Evolutionary conservation across 2,329 filamentous ascomycete species (phyloP), one percentile per base, ranked within the genome.

Genomic region (Niveomyces coronatus): DNA sequence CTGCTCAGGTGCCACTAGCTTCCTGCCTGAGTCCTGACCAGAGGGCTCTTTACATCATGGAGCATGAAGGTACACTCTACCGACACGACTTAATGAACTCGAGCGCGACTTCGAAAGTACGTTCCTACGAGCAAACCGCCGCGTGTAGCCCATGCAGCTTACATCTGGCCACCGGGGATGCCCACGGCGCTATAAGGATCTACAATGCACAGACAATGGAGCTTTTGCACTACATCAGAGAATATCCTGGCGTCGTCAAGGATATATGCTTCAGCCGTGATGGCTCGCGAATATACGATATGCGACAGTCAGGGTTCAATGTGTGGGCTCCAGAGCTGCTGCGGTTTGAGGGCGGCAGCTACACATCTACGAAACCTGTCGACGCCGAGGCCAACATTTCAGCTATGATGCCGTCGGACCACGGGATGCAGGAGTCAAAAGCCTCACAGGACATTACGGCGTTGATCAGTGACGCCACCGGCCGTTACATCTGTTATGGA

Each of bases 201-300:
- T 35, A 27, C n/a, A 29, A 22, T 9, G 33, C 33, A 27, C 23
- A 35, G 8, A 35, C 22, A 2, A 35, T 35, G 33, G 33, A 35
- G 33, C 33, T 35, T 4, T 24, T 35, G 4, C 28, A 35, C 15
- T n/a, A 35, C n/a, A 27, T 35, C 20, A 24, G 20, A 22, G 28
- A 35, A 15, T 35, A 35, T n/a, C 17, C 33, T 4, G 33, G 28
- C 10, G 19, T 29, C 10, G 28, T 35, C 9, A 35, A 15, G 2
- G 33, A 18, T 9, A 14, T 35, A 14, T 35, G 33, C 24, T 35
- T 35, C 15, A 35, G 33, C n/a, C 33, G 23, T 9, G 33, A 35
- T 19, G 33, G 33, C 15, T 27, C 33, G 8, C 27, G 20, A 13
- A 14, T 35, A 18, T 35, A 27, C 17, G 33, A 35, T n/a, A 29